Base-by-base conservation (phyloP, 2,329 filamentous ascomycete genomes). In the Elsinoe fawcettii region DNA sequence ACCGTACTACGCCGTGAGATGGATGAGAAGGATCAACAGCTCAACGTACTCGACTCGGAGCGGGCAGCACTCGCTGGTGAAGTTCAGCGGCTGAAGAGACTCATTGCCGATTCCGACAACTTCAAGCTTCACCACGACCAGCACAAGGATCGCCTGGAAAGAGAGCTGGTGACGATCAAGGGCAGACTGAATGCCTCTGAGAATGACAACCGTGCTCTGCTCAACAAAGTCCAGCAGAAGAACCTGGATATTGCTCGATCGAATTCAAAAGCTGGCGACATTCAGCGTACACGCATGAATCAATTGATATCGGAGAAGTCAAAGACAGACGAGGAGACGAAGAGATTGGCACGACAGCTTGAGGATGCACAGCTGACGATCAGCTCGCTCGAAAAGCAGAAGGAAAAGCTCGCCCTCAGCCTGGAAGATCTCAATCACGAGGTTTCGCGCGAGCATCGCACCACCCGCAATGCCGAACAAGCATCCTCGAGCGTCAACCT, bases 191-290 rank as follows among this genome's bases (percentile, higher is more conserved):
- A 86, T 6, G 93, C 92, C 22, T 97, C 92, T 0, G 92, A 99
- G 70, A 96, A 97, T 65, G 92, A 97, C 73, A 97, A 97, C 66
- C 86, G 90, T 54, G 86, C 90, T 4, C 77, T 99, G n/a, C 80
- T 97, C 63, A 97, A 96, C 75, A 97, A 97, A 72, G 80, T 99
- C 16, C 92, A 97, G 66, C 92, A 97, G 67, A 97, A 97, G 76
- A 93, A 95, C 27, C 80, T 99, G 5, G 92, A 99, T 68, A 95
- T 99, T 70, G 92, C 92, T 39, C 83, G 93, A 46, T 93, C 92
- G 0, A 89, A 83, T 60, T 95, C 91, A 4, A 86, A 86, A 59
- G 92, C 88, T 27, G 90, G 82, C 60, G 92, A 97, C 64, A 88
- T 84, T 30, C 88, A 90, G 47, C 85, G 91, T 36, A 80, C 85